Evolutionary conservation across 2,329 filamentous ascomycete species (phyloP).

Genomic region (Ophiosphaerella korrae): DNA sequence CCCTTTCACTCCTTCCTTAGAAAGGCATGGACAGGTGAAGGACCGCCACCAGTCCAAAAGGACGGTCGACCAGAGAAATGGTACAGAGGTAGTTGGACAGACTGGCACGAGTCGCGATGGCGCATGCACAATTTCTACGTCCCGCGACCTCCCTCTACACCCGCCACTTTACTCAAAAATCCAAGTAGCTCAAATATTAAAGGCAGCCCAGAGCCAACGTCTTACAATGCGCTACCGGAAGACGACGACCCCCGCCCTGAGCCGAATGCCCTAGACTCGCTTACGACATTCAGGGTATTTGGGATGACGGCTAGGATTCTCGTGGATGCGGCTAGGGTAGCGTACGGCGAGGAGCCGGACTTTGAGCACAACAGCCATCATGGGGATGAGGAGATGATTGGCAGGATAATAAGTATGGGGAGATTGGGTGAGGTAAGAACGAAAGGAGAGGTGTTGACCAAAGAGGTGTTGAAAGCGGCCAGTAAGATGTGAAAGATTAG

Average conservation of each 20-base stretch:
- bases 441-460: conserved; percentile 59
- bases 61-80: conserved; percentile 63
- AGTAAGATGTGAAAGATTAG: conserved; percentile 50
- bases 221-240: conserved; percentile 10
- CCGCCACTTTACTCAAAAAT: conserved; percentile 10
- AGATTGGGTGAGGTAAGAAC: conserved; percentile 58
- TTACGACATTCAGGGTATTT: conserved; percentile 79
- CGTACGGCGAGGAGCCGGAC: conserved; percentile 80
- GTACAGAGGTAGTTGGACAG: conserved; percentile 84
- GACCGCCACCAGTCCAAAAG: conserved; percentile 47
- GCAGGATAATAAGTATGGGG: conserved; percentile 60
- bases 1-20: conserved; percentile 83
- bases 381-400: conserved; percentile 71
- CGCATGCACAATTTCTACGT: conserved; percentile 91
- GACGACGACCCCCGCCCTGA: conserved; percentile 42
- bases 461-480: conserved; percentile 57
- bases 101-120: conserved; percentile 81
- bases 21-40: conserved; percentile 54
- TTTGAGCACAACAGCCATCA: conserved; percentile 75
- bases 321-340: conserved; percentile 84
- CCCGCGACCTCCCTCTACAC: conserved; percentile 51
- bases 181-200: conserved; percentile 1
- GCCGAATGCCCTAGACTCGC: conserved; percentile 45
- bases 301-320: conserved; percentile 93
- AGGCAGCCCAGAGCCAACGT: conserved; percentile 2